Evolutionary conservation across 2,329 filamentous ascomycete genomes (phyloP), one percentile per base, ranked within the genome.

Genomic region (Neofusicoccum umdonicola): DNA sequence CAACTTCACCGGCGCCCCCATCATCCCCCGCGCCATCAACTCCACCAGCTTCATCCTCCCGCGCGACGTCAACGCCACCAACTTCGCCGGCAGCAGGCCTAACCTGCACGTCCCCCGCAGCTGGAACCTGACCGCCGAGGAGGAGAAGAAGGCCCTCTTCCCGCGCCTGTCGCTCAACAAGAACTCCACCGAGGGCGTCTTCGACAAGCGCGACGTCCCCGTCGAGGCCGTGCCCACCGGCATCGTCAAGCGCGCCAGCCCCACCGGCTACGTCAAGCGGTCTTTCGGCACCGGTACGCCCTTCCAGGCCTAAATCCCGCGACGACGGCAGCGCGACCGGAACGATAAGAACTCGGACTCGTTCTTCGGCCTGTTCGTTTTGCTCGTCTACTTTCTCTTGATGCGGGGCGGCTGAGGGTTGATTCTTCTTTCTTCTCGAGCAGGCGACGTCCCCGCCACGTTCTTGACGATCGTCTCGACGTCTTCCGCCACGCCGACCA

Each of bases 201-300:
- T 62, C 35, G 58, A 62, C 17, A 62, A 62, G 58, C 58, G 58
- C 45, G 35, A 41, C 19, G 15, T 50, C 39, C n/a, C 27, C 54
- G 31, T 58, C 35, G 58, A 45, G n/a, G 58, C 58, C 1, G 44
- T 19, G 3, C 58, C 58, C 11, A 27, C 58, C 7, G 58, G 58
- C 45, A 22, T 62, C 45, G 12, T 62, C 58, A 62, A 50, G 45
- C 44, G 47, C 13, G 12, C 37, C 15, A 61, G 44, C 44, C 58
- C 58, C n/a, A 62, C 58, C 58, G 58, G 58, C 58, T 62, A 31
- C 58, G 58, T 62, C 45, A 62, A 62, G 58, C 27, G 56, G 31
- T 60, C 56, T 13, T 60, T 13, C 22, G 56, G 56, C 42, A 60
- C 56, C 42, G 56, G 56, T 60, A 60, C 56, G 56, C 56, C 56